phyloP scores from a whole-genome alignment of 1,284 basidiomycete genomes.

The Fistulina hepatica region DNA sequence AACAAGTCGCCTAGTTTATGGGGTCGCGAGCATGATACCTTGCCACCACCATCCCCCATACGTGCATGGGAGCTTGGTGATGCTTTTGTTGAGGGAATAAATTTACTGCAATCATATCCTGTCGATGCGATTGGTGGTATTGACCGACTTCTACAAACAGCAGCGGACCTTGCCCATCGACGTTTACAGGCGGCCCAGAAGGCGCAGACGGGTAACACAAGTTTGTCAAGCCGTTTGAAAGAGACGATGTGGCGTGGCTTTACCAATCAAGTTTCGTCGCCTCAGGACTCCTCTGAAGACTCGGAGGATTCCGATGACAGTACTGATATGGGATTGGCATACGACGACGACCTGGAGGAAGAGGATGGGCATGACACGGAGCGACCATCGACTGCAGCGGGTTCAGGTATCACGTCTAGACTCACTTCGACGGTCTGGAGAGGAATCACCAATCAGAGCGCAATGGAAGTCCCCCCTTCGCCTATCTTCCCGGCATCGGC shows the following conservation, averaged over 20 bases:
- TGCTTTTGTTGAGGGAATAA: conserved; percentile 54
- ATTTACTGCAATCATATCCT: conserved; percentile 53
- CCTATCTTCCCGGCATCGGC: conserved; percentile 28
- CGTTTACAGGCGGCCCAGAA: conserved; percentile 31
- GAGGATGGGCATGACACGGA: conserved; percentile 23
- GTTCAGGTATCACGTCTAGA: conserved; percentile 38
- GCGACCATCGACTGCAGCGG: conserved; percentile 14
- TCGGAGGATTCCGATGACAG: conserved; percentile 23
- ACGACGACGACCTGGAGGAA: conserved; percentile 22
- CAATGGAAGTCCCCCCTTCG: conserved; percentile 52
- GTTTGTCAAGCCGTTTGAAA: conserved; percentile 44
- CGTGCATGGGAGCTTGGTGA: conserved; percentile 47
- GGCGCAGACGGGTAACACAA: conserved; percentile 24
- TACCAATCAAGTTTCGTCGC: conserved; percentile 36
- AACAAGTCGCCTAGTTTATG: conserved; percentile 40
- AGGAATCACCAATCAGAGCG: conserved; percentile 63
- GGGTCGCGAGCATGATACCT: conserved; percentile 33
- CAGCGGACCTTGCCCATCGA: conserved; percentile 44
- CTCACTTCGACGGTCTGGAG: conserved; percentile 55
- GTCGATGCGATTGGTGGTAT: conserved; percentile 54
- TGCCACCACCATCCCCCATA: conserved; percentile 34
- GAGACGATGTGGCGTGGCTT: conserved; percentile 62
- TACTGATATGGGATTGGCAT: too few relatives aligned
- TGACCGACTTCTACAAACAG: conserved; percentile 57
- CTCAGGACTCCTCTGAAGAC: conserved; percentile 27